Percentiles rank a stretch among this genome's conserved stretches.
These are phyloP conservation scores for Cladophialophora immunda DNA, from an alignment of 2,329 filamentous ascomycete species.

Conservation along the genomic window DNA sequence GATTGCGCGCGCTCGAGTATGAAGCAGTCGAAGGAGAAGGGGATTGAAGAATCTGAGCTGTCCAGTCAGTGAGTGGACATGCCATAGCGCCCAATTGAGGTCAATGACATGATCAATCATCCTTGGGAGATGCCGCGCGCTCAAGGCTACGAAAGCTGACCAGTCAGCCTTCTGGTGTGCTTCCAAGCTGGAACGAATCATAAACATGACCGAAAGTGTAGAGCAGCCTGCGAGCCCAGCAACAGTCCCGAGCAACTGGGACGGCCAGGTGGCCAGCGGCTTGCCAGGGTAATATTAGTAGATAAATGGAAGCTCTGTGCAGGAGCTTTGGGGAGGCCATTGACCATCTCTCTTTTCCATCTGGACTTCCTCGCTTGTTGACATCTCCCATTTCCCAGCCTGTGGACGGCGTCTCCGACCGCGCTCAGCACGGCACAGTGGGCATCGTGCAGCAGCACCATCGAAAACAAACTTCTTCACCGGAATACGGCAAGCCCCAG, in stretches of 20 bases:
- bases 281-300: slow-evolving; percentile 31
- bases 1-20: slow-evolving; percentile 26
- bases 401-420: neutral
- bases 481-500: slow-evolving; percentile 6
- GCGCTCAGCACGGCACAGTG: neutral
- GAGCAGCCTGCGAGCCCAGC: slow-evolving; percentile 17
- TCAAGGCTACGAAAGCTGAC: slow-evolving; percentile 28
- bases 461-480: neutral
- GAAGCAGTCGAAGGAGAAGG: neutral
- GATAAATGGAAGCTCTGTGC: slow-evolving; percentile 28
- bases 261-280: slow-evolving; percentile 39
- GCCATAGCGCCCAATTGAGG: slow-evolving; percentile 26
- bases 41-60: slow-evolving; percentile 5
- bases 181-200: slow-evolving; percentile 33
- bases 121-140: slow-evolving; percentile 32
- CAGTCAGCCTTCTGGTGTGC: slow-evolving; percentile 25
- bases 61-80: slow-evolving; percentile 25
- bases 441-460: slow-evolving; percentile 5
- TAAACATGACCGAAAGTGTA: slow-evolving; percentile 15
- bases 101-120: slow-evolving; percentile 16
- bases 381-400: neutral
- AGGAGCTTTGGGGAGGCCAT: neutral
- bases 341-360: slow-evolving; percentile 7
- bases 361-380: slow-evolving; percentile 14
- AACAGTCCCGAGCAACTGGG: slow-evolving; percentile 18